These are phyloP conservation scores for Immersiporthe knoxdaviesiana DNA, from an alignment of 2,329 filamentous ascomycete species.

Conservation along the genomic window DNA sequence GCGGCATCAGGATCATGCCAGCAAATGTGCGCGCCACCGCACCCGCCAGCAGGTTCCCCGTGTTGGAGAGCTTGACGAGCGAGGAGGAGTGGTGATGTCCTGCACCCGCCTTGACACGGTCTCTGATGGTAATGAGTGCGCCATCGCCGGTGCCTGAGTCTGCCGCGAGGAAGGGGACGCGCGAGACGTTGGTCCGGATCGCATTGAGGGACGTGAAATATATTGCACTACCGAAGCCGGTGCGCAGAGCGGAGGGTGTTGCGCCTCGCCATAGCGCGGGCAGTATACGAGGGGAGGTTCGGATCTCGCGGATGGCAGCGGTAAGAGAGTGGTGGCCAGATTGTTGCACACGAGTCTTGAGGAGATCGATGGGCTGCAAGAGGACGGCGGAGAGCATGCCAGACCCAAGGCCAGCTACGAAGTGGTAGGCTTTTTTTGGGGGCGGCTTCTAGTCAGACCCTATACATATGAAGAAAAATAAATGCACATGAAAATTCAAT, in stretches of 20 bases:
- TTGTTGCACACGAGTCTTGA: conserved; percentile 96
- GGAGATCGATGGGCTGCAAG: conserved; percentile 90
- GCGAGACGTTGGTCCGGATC: conserved; percentile 70
- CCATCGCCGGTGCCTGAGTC: conserved; percentile 33
- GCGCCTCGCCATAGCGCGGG: conserved; percentile 89
- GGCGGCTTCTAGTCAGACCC: conserved; percentile 21
- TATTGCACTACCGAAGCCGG: conserved; percentile 87
- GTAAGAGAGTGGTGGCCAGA: conserved; percentile 72
- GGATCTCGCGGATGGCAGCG: conserved; percentile 70
- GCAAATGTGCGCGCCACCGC: conserved; percentile 83
- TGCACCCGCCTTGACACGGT: conserved; percentile 53
- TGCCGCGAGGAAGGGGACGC: conserved; percentile 42
- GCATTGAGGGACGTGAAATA: conserved; percentile 91
- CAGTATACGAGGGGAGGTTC: conserved; percentile 64
- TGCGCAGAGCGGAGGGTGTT: conserved; percentile 87
- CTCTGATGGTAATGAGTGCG: conserved; percentile 27
- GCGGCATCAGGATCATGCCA: conserved; percentile 90
- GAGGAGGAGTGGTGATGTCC: conserved; percentile 65
- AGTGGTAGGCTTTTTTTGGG: conserved; percentile 87
- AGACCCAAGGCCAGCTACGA: conserved; percentile 83
- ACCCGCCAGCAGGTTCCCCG: conserved; percentile 83
- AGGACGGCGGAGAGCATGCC: conserved; percentile 87
- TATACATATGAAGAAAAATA: not conserved
- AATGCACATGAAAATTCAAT: not conserved
- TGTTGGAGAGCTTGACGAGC: conserved; percentile 80